These are phyloP conservation scores for Ascodesmis nigricans DNA, from an alignment of 495 filamentous ascomycete genomes.

Conservation along the genomic window DNA sequence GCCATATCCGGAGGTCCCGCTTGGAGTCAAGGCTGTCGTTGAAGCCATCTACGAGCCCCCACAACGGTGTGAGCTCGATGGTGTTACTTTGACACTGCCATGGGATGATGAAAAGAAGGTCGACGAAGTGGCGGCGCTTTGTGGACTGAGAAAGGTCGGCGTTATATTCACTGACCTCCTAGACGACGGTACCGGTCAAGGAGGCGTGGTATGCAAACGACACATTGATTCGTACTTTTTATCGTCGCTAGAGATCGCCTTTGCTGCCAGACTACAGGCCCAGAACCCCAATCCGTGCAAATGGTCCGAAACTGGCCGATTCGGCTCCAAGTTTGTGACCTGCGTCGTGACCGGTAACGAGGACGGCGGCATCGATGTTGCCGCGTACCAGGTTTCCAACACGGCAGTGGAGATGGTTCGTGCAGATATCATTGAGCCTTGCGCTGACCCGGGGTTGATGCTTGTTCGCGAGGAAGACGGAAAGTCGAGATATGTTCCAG, in stretches of 20 bases:
- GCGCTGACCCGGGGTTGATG: slow-evolving; percentile 81
- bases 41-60: slow-evolving; percentile 97
- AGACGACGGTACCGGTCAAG: slow-evolving; percentile 58
- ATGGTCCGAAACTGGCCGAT: slow-evolving; percentile 88
- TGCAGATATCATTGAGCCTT: slow-evolving; percentile 87
- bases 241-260: slow-evolving; percentile 75
- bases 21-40: slow-evolving; percentile 89
- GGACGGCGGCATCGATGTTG: slow-evolving; percentile 64
- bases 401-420: slow-evolving; percentile 91
- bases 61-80: slow-evolving; percentile 76
- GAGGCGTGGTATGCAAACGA: slow-evolving; percentile 76
- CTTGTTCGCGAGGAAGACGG: slow-evolving; percentile 82
- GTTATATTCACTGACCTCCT: slow-evolving; percentile 90
- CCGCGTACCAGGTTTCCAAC: slow-evolving; percentile 84
- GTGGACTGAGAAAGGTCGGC: slow-evolving; percentile 74
- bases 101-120: slow-evolving; percentile 78
- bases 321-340: slow-evolving; percentile 93
- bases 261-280: slow-evolving; percentile 70
- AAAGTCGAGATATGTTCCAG: slow-evolving; percentile 74
- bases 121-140: slow-evolving; percentile 58
- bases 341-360: slow-evolving; percentile 87
- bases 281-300: slow-evolving; percentile 76
- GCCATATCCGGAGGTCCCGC: slow-evolving; percentile 77
- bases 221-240: slow-evolving; percentile 91
- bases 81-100: slow-evolving; percentile 51